A percentile compares a stretch with the other conserved stretches of the same genome.
phyloP scores from a whole-genome alignment of 352 stramenopile species.

The Thalassiosira oceanica region DNA sequence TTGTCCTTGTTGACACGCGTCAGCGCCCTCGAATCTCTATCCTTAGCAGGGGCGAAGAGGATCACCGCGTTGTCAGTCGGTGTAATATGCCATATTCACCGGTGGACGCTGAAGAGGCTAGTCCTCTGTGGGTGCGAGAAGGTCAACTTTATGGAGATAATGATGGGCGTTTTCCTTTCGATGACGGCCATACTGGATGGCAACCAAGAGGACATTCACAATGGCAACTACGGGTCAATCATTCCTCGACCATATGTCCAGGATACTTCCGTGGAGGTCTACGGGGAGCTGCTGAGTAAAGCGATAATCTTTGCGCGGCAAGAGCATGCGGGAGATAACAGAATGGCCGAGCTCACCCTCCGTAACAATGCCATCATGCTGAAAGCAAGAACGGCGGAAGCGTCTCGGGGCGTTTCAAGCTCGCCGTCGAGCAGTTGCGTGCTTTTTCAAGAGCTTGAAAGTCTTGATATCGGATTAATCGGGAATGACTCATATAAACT shows the following conservation, averaged over 20 bases:
- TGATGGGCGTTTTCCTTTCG: too few species aligned
- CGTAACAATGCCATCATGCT: not conserved
- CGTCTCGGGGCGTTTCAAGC: too few species aligned
- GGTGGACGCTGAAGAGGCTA: slow-evolving; percentile 14
- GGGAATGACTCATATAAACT: not conserved
- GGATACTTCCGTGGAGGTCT: not conserved
- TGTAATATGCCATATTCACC: slow-evolving; percentile 9
- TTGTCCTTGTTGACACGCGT: not conserved
- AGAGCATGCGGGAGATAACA: not conserved
- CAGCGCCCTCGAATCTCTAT: slow-evolving; percentile 12
- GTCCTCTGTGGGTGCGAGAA: slow-evolving; percentile 6
- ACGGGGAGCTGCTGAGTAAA: not conserved
- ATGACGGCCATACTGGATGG: too few species aligned
- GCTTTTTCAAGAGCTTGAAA: slow-evolving; percentile 16
- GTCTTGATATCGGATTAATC: slow-evolving; percentile 17
- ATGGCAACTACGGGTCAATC: not conserved
- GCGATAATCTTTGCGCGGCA: not conserved
- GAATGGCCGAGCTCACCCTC: not conserved
- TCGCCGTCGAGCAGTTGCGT: too few species aligned
- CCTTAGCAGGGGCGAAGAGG: slow-evolving; percentile 12
- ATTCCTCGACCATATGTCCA: not conserved
- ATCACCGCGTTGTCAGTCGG: slow-evolving; percentile 10
- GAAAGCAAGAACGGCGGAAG: not conserved
- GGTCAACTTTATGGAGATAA: slow-evolving; percentile 7
- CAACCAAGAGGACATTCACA: too few species aligned